These are phyloP conservation scores for Wickerhamiella australiensis DNA, from an alignment of 805 yeast genomes.

Conservation along the genomic window DNA sequence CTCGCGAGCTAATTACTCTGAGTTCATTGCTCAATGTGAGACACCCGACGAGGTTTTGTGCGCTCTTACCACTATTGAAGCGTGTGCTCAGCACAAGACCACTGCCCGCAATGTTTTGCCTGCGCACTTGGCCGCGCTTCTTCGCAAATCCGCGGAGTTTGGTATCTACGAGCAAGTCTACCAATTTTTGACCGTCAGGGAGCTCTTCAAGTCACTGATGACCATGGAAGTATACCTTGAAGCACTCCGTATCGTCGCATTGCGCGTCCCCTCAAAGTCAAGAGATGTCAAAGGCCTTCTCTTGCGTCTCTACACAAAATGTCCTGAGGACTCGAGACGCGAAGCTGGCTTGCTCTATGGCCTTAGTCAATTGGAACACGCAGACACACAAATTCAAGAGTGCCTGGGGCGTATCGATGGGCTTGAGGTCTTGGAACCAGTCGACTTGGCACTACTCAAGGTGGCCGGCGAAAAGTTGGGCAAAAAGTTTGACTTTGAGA, in stretches of 20 bases:
- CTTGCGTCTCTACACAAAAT: constrained; percentile 12
- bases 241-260: constrained; percentile 19
- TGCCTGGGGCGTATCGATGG: background rate
- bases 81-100: constrained; percentile 17
- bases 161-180: constrained; percentile 18
- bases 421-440: background rate
- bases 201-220: constrained; percentile 7
- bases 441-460: constrained; percentile 12
- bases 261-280: constrained; percentile 17
- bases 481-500: background rate
- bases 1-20: constrained; percentile 18
- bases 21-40: constrained; percentile 15
- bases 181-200: constrained; percentile 10
- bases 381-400: constrained; percentile 3
- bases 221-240: constrained; percentile 15
- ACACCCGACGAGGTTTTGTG: constrained; percentile 13
- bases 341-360: constrained; percentile 18
- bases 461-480: constrained; percentile 10
- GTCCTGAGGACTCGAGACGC: constrained; percentile 13
- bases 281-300: constrained; percentile 14
- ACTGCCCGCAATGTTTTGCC: constrained; percentile 16
- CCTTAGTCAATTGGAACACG: constrained; percentile 13
- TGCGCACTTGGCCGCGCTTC: constrained; percentile 18
- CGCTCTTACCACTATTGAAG: constrained; percentile 17
- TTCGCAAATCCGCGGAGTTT: constrained; percentile 21